Base-by-base conservation (phyloP, 306 rosid genomes). In the Sicyos edulis region DNA sequence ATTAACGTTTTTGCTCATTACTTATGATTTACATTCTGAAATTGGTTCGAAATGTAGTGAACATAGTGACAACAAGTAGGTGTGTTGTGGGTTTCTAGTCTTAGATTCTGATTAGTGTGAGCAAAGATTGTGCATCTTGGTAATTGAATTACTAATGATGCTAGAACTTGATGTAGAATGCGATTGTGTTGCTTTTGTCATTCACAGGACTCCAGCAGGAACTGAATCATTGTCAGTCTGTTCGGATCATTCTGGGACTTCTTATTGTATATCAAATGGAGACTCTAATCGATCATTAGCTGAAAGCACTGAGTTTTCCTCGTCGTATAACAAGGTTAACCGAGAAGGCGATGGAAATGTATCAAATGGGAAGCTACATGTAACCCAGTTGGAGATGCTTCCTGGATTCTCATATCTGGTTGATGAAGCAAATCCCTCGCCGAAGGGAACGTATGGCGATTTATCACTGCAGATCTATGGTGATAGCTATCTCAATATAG, bases 171-270 rank as follows among this genome's bases (percentile, higher is more conserved):
- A 77, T 71, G 63, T 81, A 72, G 72, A 59, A 62, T 74, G 62
- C 52, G 26, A 60, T 74, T 65, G 16, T 73, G 20, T 64, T 83
- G 74, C 63, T 81, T 82, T 57, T 74, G 58, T 62, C 54, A 37
- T 52, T 60, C 57, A 59, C 74, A 93, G 99, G 99, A 84, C 91
- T 75, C 95, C 91, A 2, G 97, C 75, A 61, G 95, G 83, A 64
- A 83, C 87, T 50, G 86, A 82, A 76, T 88, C 99, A 16, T 58
- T 79, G 24, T 90, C 89, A 1, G 95, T 79, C 55, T 91, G 81
- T 74, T 83, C 86, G 8, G 91, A 82, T 68, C 83, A 62, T 86
- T 87, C 80, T 24, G 86, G 83, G 62, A 85, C 78, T 81, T 77
- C 82, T 73, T 81, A 72, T 24, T 72, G 71, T 58, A 69, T 81